These are phyloP conservation scores for Tulasnella sp. DNA, from an alignment of 768 basidiomycete genomes.

Conservation along the genomic window DNA sequence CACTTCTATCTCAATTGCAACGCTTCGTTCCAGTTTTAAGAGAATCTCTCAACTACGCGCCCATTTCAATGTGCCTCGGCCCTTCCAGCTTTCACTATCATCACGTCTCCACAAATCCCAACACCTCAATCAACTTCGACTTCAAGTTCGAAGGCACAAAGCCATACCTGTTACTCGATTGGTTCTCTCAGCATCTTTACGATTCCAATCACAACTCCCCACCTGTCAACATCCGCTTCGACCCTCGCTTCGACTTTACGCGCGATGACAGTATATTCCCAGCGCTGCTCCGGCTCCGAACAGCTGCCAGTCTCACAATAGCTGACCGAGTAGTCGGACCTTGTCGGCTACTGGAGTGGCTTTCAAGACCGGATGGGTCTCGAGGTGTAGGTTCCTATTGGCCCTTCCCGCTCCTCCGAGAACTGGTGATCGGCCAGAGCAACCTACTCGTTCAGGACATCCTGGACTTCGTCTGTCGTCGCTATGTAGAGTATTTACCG, in stretches of 20 bases:
- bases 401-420: background rate
- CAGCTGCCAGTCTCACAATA: background rate
- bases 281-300: background rate
- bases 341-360: background rate
- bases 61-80: background rate
- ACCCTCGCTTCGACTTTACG: background rate
- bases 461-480: background rate
- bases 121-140: background rate
- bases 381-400: background rate
- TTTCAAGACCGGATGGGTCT: background rate
- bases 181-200: background rate
- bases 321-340: background rate
- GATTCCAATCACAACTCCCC: background rate
- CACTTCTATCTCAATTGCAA: background rate
- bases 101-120: background rate
- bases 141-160: background rate
- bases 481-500: background rate
- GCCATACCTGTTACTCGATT: background rate
- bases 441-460: background rate
- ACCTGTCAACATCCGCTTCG: background rate
- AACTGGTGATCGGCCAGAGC: background rate
- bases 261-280: background rate
- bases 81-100: background rate
- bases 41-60: background rate
- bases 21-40: background rate